These are phyloP conservation scores for Colletotrichum godetiae DNA, from an alignment of 2,329 filamentous ascomycete genomes.

Conservation along the genomic window DNA sequence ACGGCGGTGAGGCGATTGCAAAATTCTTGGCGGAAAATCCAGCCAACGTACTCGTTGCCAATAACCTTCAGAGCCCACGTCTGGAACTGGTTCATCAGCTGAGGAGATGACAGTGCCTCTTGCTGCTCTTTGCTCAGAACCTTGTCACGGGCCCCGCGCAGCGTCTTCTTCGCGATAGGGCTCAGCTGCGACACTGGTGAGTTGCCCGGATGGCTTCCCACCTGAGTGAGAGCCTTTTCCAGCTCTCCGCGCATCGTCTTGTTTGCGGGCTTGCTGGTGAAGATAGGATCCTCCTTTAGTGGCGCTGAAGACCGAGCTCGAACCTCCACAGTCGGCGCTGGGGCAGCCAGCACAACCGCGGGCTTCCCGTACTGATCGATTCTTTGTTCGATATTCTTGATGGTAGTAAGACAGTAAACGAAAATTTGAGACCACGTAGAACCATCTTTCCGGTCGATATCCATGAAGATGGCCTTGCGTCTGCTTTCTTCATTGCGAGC, in stretches of 20 bases:
- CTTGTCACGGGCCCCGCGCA: slow-evolving; percentile 58
- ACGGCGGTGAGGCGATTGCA: slow-evolving; percentile 72
- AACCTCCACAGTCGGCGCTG: slow-evolving; percentile 45
- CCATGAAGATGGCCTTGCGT: slow-evolving; percentile 84
- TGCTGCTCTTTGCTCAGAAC: slow-evolving; percentile 66
- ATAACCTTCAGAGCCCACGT: slow-evolving; percentile 59
- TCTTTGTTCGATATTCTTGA: slow-evolving; percentile 75
- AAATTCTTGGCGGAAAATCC: slow-evolving; percentile 78
- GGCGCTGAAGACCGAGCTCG: slow-evolving; percentile 52
- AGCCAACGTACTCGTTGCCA: slow-evolving; percentile 66
- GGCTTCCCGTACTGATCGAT: slow-evolving; percentile 71
- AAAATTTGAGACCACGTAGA: slow-evolving; percentile 86
- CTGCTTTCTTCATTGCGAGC: slow-evolving; percentile 79
- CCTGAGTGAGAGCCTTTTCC: slow-evolving; percentile 57
- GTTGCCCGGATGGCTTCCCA: slow-evolving; percentile 59
- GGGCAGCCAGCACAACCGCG: slow-evolving; percentile 45
- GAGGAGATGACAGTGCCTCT: slow-evolving; percentile 61
- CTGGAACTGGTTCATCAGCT: slow-evolving; percentile 60
- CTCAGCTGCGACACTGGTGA: slow-evolving; percentile 60
- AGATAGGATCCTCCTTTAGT: slow-evolving; percentile 58
- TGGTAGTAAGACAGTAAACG: slow-evolving; percentile 73
- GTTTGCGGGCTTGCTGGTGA: slow-evolving; percentile 50
- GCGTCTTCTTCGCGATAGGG: slow-evolving; percentile 62
- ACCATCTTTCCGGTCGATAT: slow-evolving; percentile 85
- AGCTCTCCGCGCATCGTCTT: slow-evolving; percentile 55